Evolutionary conservation across 495 filamentous ascomycete genomes (phyloP).

Genomic region (Chaetomium tenue): DNA sequence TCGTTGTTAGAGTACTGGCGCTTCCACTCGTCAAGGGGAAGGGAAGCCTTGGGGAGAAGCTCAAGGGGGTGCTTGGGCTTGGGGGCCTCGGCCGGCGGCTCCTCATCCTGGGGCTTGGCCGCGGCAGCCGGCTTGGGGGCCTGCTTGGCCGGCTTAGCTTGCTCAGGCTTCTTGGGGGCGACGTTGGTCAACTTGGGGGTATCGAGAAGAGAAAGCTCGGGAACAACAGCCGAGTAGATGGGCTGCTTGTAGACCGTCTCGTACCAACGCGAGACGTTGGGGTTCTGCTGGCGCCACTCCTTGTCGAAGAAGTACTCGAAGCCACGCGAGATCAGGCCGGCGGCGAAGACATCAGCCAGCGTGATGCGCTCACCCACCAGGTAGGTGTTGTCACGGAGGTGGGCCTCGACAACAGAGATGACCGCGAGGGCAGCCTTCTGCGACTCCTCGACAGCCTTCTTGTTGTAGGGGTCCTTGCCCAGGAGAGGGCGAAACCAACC

Average conservation of each 20-base stretch:
- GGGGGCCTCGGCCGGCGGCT: conserved; percentile 65
- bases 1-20: conserved; percentile 97
- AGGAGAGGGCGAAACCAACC: conserved; percentile 86
- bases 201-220: conserved; percentile 73
- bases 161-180: conserved; percentile 80
- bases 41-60: conserved; percentile 71
- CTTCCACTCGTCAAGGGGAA: conserved; percentile 96
- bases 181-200: conserved; percentile 78
- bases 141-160: conserved; percentile 45
- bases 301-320: conserved; percentile 90
- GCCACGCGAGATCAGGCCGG: conserved; percentile 71
- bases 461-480: conserved; percentile 86
- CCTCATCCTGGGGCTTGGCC: conserved; percentile 46
- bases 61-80: conserved; percentile 98
- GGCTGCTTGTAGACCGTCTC: conserved; percentile 88
- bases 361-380: conserved; percentile 97
- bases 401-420: conserved; percentile 70
- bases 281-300: conserved; percentile 74
- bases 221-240: conserved; percentile 76
- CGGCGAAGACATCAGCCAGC: conserved; percentile 86
- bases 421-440: conserved; percentile 64
- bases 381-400: conserved; percentile 92
- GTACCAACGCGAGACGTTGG: conserved; percentile 89
- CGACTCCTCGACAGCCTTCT: conserved; percentile 87
- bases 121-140: conserved; percentile 52